Evolutionary conservation across 805 yeast species (phyloP), one percentile per base, ranked within the genome.

Genomic region (Hanseniaspora taiwanica): DNA sequence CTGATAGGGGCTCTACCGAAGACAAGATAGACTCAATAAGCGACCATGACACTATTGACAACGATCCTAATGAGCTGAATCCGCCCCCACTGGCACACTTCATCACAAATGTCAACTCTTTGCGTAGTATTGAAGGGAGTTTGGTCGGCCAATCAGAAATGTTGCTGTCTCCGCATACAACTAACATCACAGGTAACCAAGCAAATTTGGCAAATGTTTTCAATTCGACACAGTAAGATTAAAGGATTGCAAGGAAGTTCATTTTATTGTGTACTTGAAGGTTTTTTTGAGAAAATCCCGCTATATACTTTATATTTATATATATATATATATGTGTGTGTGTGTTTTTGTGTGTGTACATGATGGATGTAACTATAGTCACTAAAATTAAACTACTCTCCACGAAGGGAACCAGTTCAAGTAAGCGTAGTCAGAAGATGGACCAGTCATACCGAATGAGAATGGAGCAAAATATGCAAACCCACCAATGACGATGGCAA

Each of bases 371-470:
- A 23, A 23, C 7, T 8, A 12, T 23, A 8, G 25, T 24, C 9
- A n/a, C 12, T 21, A 8, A 10, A 7, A 13, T 36, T 40, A 40
- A 23, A 55, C 59, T 39, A 70, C 59, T 52, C 63, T 62, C 78
- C 78, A 73, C 8, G 63, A 44, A 32, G 58, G 48, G 24, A 72
- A 54, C 76, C 75, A 70, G 45, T 70, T 61, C 53, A 75, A 51
- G 50, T 73, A 61, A 23, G 48, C 48, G 46, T 56, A 74, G 4
- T 65, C 46, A 1, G 46, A 42, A 6, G 62, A 48, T 25, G 67
- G 63, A 8, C 78, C 77, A 8, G 49, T 60, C 80, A 82, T 73
- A 40, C 93, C 93, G 44, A 76, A 70, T 24, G 83, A 67, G 14
- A 80, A 59, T 45, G 77, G 78, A 46, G 74, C 65, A 48, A 74